phyloP scores from a whole-genome alignment of 257 asterid genomes.

The Solanum sejunctum region DNA sequence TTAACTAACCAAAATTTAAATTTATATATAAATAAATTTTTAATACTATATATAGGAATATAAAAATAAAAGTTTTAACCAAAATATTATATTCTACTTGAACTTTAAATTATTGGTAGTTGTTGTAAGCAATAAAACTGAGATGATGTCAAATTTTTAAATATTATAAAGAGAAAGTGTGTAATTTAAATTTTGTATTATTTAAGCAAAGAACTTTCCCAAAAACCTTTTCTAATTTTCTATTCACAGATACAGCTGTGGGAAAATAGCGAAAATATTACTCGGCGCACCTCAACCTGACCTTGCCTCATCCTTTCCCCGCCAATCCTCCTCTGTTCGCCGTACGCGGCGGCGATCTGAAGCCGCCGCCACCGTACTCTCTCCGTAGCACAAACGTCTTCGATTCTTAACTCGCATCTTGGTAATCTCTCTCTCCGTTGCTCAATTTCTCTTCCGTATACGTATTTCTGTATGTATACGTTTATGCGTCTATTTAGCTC shows the following conservation, averaged over 20 bases:
- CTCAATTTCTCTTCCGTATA: background rate
- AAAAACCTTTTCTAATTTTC: background rate
- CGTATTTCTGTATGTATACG: background rate
- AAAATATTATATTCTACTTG: too few relatives aligned
- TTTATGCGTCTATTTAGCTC: background rate
- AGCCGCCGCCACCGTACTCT: slow-evolving; percentile 13
- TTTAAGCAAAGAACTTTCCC: background rate
- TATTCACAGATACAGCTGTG: background rate
- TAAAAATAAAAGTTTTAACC: too few relatives aligned
- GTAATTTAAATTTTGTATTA: background rate
- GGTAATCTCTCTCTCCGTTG: background rate
- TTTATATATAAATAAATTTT: too few relatives aligned
- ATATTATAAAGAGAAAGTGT: background rate
- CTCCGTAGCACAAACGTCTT: background rate
- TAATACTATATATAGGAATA: too few relatives aligned
- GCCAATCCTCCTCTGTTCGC: background rate
- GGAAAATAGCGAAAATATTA: background rate
- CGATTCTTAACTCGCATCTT: background rate
- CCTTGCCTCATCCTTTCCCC: background rate
- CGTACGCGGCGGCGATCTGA: slow-evolving; percentile 6
- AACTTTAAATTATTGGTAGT: background rate
- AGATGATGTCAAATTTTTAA: background rate
- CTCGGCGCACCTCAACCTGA: background rate
- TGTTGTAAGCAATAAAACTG: background rate
- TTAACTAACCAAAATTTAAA: background rate